Evolutionary conservation across 2,329 filamentous ascomycete genomes (phyloP).

Genomic region (Fusarium ambrosium): DNA sequence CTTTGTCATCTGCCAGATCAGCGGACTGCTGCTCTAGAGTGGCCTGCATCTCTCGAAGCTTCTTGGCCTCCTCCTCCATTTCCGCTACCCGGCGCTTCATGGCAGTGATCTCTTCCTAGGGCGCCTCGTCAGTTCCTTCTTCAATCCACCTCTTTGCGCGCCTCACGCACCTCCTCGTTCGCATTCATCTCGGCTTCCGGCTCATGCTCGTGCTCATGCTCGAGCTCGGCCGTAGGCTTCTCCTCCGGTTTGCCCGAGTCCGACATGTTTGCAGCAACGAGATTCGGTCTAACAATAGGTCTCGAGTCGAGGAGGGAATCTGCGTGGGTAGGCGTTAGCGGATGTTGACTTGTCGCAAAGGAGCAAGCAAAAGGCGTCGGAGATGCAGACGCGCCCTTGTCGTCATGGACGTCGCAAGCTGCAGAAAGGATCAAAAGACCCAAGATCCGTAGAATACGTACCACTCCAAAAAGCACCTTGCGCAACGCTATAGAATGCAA

Average conservation of each 20-base stretch:
- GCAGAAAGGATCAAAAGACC: conserved; percentile 13
- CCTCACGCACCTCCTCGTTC: conserved; percentile 55
- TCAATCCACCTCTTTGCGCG: conserved; percentile 47
- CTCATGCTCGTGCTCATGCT: conserved; percentile 48
- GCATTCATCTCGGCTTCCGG: conserved; percentile 49
- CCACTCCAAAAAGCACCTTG: conserved; percentile 11
- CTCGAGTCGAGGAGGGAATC: conserved; percentile 7
- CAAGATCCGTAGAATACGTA: conserved; percentile 10
- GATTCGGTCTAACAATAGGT: conserved; percentile 1
- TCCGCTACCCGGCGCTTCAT: conserved; percentile 91
- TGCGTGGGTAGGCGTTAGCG: conserved; percentile 26
- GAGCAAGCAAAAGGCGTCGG: background rate
- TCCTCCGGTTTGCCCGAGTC: conserved; percentile 52
- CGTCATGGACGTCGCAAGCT: conserved; percentile 19
- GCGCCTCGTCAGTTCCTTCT: conserved; percentile 51
- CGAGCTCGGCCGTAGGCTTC: conserved; percentile 47
- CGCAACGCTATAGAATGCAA: background rate
- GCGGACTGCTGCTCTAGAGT: conserved; percentile 87
- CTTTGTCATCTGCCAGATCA: conserved; percentile 90
- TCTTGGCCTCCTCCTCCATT: conserved; percentile 91
- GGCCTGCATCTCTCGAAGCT: conserved; percentile 88
- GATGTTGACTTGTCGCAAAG: conserved; percentile 12
- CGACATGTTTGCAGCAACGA: conserved; percentile 47
- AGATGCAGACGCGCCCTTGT: conserved; percentile 25
- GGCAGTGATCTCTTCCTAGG: conserved; percentile 82